phyloP scores from a whole-genome alignment of 2,329 filamentous ascomycete genomes.

The Botrytis cinerea region DNA sequence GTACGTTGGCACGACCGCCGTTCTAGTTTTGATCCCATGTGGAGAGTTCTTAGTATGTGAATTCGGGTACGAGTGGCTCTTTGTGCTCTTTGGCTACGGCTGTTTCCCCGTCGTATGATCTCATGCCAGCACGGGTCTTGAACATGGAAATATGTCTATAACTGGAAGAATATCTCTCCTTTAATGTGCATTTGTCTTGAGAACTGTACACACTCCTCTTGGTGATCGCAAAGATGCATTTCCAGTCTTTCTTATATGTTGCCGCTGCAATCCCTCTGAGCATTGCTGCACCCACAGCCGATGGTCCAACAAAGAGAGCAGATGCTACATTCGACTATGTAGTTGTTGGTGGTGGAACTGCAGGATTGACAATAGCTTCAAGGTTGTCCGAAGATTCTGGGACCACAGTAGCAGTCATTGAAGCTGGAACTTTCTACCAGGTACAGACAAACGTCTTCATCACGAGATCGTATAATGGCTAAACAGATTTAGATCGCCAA shows the following conservation, averaged over 20 bases:
- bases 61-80: background rate
- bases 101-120: background rate
- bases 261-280: background rate
- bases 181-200: background rate
- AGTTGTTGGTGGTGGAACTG: constrained; percentile 49
- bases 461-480: background rate
- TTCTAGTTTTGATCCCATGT: background rate
- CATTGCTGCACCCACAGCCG: background rate
- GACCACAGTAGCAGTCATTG: constrained; percentile 29
- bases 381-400: constrained; percentile 61
- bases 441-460: background rate
- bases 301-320: background rate
- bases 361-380: constrained; percentile 47
- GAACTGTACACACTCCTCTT: background rate
- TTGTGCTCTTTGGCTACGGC: background rate
- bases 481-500: background rate
- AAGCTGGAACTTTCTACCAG: constrained; percentile 26
- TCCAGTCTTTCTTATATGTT: background rate
- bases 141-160: background rate
- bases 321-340: constrained; percentile 44
- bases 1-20: background rate
- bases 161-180: no score
- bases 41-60: background rate
- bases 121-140: background rate
- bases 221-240: background rate